Percentiles rank a stretch among this genome's conserved stretches.
These are phyloP conservation scores for Pseudogymnoascus sp. DNA, from an alignment of 2,329 filamentous ascomycete species.

Conservation along the genomic window DNA sequence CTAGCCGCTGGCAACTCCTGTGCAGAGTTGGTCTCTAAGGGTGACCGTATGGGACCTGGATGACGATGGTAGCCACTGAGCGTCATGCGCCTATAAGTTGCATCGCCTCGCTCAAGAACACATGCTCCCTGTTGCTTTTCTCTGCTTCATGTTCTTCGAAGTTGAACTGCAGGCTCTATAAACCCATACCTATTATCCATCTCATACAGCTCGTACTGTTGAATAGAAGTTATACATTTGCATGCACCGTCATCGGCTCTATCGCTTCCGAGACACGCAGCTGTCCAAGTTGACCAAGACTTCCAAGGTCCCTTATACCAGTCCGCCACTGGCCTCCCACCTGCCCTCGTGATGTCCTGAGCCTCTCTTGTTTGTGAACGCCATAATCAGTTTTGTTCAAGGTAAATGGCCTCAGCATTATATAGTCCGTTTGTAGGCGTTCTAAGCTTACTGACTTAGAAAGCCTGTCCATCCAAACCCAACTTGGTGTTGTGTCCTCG, in stretches of 20 bases:
- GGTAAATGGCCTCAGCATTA: not conserved
- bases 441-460: not conserved
- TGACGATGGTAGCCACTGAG: not conserved
- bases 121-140: not conserved
- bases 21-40: not conserved
- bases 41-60: not conserved
- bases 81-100: not conserved
- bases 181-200: not conserved
- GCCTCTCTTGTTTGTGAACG: not conserved
- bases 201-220: not conserved
- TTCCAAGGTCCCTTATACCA: not conserved
- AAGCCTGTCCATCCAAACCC: not conserved
- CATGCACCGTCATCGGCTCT: not conserved
- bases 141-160: not conserved
- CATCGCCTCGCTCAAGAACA: not conserved
- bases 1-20: not conserved
- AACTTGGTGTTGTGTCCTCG: not conserved
- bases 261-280: not conserved
- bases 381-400: not conserved
- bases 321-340: not conserved
- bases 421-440: not conserved
- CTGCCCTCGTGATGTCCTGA: slow-evolving; percentile 7
- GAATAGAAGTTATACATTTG: not conserved
- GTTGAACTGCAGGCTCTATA: not conserved
- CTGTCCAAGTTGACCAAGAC: not conserved